Percentiles rank a stretch among this genome's conserved stretches.
Conservation (phyloP, 768 basidiomycete genomes). For the Mycena chlorophos region DNA sequence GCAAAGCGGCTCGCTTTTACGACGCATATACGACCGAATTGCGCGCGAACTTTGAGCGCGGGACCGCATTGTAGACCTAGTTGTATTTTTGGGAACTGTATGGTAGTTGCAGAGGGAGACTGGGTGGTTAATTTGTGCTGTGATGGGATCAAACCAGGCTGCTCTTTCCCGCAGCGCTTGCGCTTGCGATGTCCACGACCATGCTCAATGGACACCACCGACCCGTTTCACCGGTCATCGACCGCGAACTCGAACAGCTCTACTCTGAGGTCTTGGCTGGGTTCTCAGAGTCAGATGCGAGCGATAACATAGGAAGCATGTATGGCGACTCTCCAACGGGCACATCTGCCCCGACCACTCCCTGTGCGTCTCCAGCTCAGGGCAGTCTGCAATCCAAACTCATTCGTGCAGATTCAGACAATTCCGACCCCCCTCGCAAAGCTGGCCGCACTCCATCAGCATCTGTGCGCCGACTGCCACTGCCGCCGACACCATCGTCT, state of each 20-base stretch:
- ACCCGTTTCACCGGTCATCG: conserved; percentile 15
- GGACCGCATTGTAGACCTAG: conserved; percentile 65
- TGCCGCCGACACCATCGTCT: conserved; percentile 20
- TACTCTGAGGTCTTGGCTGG: conserved; percentile 25
- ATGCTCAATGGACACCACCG: conserved; percentile 11
- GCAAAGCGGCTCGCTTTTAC: conserved; percentile 88
- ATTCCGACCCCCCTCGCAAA: conserved; percentile 4
- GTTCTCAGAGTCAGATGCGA: conserved; percentile 11
- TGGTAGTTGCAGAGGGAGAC: too few species aligned
- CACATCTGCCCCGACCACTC: conserved; percentile 12
- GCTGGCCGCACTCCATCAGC: not conserved
- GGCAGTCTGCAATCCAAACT: not conserved
- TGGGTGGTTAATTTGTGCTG: too few species aligned
- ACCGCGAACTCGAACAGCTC: conserved; percentile 23
- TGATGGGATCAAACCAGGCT: not conserved
- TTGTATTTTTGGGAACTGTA: not conserved
- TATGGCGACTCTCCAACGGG: conserved; percentile 10
- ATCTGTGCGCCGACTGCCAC: conserved; percentile 15
- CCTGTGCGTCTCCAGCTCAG: conserved; percentile 9
- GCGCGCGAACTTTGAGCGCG: conserved; percentile 95
- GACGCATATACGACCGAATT: conserved; percentile 97
- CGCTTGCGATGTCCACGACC: conserved; percentile 18
- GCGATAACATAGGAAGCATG: conserved; percentile 10
- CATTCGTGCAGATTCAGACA: conserved; percentile 1
- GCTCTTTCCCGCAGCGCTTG: conserved; percentile 4